Conservation (phyloP, 1,284 basidiomycete genomes). For the Fomes fomentarius region DNA sequence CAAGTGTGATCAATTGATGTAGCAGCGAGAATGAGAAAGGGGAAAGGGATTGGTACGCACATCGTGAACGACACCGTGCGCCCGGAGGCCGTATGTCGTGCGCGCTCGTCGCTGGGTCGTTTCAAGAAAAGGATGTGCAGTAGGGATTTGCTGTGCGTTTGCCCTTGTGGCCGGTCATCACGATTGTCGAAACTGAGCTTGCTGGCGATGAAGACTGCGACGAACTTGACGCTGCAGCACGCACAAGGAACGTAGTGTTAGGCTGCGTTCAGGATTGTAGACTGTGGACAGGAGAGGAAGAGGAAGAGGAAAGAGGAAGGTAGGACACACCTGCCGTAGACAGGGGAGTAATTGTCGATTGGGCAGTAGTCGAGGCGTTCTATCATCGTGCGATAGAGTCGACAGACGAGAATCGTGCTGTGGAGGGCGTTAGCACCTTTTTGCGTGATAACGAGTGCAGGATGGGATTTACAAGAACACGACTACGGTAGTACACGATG, state of each 20-base stretch:
- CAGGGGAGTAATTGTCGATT: background rate
- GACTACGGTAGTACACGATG: background rate
- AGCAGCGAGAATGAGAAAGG: too few relatives aligned
- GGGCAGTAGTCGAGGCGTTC: slow-evolving; percentile 7
- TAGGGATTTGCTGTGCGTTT: background rate
- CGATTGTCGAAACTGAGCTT: background rate
- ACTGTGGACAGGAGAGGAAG: too few relatives aligned
- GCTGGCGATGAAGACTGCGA: background rate
- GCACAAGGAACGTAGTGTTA: too few relatives aligned
- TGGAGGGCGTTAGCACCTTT: background rate
- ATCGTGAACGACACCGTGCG: background rate
- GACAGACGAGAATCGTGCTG: slow-evolving; percentile 6
- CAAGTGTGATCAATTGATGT: too few relatives aligned
- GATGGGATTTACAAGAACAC: slow-evolving; percentile 3
- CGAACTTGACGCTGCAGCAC: background rate
- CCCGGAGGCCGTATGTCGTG: background rate
- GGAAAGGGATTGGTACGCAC: too few relatives aligned
- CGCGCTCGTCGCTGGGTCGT: background rate
- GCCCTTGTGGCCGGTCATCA: background rate
- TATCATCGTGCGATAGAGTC: slow-evolving; percentile 15
- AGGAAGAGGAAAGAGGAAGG: background rate
- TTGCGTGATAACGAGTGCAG: background rate
- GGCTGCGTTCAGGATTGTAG: too few relatives aligned
- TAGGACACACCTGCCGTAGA: background rate
- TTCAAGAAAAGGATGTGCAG: background rate